Evolutionary conservation across 108 stramenopile genomes (phyloP).

Genomic region (Aurantiochytrium sp.): DNA sequence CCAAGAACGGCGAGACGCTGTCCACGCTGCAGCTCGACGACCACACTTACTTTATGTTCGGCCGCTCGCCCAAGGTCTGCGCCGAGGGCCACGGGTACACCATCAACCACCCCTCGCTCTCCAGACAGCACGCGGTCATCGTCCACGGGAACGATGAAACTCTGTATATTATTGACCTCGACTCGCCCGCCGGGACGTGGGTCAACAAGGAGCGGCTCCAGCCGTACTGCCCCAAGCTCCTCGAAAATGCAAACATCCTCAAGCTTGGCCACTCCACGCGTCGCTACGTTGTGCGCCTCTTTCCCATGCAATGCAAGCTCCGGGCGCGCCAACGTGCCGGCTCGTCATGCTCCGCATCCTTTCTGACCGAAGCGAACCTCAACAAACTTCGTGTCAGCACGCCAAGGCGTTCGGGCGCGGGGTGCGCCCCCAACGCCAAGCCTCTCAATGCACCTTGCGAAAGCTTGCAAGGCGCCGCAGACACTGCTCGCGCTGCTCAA

Average conservation of each 20-base stretch:
- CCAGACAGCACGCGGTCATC: conserved; percentile 7
- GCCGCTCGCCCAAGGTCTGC: neutral
- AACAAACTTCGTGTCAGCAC: neutral
- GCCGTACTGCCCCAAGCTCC: neutral
- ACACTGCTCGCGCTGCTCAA: too few relatives aligned
- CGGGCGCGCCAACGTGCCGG: neutral
- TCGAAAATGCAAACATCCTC: neutral
- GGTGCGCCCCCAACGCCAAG: neutral
- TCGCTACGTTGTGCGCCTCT: neutral
- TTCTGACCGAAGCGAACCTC: neutral
- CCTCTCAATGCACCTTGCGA: neutral
- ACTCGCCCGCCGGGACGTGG: neutral
- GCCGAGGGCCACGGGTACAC: neutral
- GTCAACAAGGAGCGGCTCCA: neutral
- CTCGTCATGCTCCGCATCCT: neutral
- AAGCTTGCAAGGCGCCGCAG: too few relatives aligned
- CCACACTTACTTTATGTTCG: neutral
- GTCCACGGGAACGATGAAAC: neutral
- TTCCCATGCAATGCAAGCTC: neutral
- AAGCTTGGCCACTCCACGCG: neutral
- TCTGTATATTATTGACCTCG: conserved; percentile 7
- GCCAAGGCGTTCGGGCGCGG: neutral
- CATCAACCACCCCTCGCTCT: neutral
- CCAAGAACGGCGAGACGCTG: neutral
- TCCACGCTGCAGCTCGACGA: neutral